phyloP scores from a whole-genome alignment of 306 rosid species.

The Crataegus laevigata region DNA sequence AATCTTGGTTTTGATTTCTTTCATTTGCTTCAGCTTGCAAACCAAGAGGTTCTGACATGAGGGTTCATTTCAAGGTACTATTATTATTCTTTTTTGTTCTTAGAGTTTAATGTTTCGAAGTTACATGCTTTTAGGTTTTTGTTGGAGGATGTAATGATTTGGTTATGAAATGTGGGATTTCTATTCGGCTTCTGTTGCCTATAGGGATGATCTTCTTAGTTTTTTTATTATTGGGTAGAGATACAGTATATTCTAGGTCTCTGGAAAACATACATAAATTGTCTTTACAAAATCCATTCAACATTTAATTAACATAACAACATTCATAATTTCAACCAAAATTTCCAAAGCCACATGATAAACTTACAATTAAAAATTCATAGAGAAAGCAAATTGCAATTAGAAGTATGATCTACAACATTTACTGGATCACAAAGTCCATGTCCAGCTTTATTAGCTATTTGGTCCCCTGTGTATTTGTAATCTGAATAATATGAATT shows the following conservation, averaged over 20 bases:
- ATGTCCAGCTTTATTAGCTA: conserved; percentile 1
- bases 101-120: background rate
- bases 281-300: background rate
- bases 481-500: background rate
- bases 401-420: conserved; percentile 26
- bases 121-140: background rate
- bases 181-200: too few relatives aligned
- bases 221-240: too few relatives aligned
- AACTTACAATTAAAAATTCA: background rate
- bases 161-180: background rate
- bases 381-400: background rate
- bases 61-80: conserved; percentile 87
- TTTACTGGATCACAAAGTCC: conserved; percentile 86
- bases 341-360: background rate
- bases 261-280: background rate
- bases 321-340: background rate
- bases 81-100: background rate
- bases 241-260: background rate
- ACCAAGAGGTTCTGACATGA: conserved; percentile 83
- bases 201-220: too few relatives aligned
- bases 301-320: background rate
- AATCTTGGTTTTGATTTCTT: background rate
- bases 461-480: background rate
- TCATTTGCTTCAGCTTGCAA: conserved; percentile 56
- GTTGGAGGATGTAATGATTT: background rate